These are phyloP conservation scores for Oidiodendron maius DNA, from an alignment of 495 filamentous ascomycete species.

Conservation along the genomic window DNA sequence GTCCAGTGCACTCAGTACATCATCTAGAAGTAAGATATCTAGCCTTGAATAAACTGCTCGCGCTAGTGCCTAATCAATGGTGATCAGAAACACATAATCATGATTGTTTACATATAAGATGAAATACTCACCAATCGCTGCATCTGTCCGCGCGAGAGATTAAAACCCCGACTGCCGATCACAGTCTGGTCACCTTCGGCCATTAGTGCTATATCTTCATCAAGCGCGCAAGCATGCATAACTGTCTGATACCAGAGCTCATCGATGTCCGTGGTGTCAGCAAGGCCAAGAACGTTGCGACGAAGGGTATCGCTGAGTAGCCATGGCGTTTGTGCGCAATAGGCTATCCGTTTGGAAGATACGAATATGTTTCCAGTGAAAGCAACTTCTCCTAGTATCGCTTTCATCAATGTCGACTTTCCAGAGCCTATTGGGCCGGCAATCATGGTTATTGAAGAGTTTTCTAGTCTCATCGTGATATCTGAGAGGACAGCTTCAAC, in stretches of 20 bases:
- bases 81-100: too few relatives aligned
- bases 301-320: slow-evolving; percentile 27
- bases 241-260: slow-evolving; percentile 31
- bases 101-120: too few relatives aligned
- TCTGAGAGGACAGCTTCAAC: too few relatives aligned
- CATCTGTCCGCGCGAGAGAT: slow-evolving; percentile 53
- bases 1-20: slow-evolving; percentile 20
- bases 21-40: slow-evolving; percentile 15
- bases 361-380: slow-evolving; percentile 12
- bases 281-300: slow-evolving; percentile 35
- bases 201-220: slow-evolving; percentile 32
- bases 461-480: too few relatives aligned
- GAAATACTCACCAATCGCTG: too few relatives aligned
- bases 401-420: slow-evolving; percentile 19
- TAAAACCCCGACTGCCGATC: slow-evolving; percentile 50
- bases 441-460: too few relatives aligned
- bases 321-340: slow-evolving; percentile 30
- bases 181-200: slow-evolving; percentile 43
- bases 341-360: slow-evolving; percentile 28
- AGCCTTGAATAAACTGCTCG: slow-evolving; percentile 12
- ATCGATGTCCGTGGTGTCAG: slow-evolving; percentile 1
- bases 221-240: slow-evolving; percentile 26
- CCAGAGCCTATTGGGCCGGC: slow-evolving; percentile 15
- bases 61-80: slow-evolving; percentile 23
- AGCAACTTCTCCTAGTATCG: slow-evolving; percentile 44